Conservation (phyloP, 257 asterid genomes). For the Paraleonurus japonicus region DNA sequence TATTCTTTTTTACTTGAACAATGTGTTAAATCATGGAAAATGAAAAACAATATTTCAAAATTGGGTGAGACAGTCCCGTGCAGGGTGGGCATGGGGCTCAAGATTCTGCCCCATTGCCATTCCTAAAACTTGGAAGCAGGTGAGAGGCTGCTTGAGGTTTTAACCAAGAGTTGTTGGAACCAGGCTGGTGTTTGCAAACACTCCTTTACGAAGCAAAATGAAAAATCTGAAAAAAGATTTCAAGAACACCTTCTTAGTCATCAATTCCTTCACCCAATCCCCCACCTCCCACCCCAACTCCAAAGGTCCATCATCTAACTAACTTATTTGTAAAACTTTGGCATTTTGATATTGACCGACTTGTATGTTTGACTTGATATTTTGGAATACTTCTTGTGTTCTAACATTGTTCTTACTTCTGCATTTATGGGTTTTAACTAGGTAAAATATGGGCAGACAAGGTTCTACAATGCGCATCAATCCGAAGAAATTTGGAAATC, state of each 20-base stretch:
- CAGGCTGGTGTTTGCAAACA: too few species aligned
- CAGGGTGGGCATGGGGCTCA: too few species aligned
- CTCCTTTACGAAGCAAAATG: not conserved
- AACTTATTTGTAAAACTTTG: not conserved
- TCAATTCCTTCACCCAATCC: not conserved
- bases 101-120: too few species aligned
- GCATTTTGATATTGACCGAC: not conserved
- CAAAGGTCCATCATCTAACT: not conserved
- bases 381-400: not conserved
- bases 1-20: not conserved
- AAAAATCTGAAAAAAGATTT: too few species aligned
- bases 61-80: too few species aligned
- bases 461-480: slow-evolving; percentile 60
- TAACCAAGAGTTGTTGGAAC: too few species aligned
- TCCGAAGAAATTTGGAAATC: slow-evolving; percentile 75
- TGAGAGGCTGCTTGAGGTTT: too few species aligned
- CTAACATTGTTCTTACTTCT: not conserved
- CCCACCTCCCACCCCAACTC: too few species aligned
- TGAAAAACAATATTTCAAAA: too few species aligned
- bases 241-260: not conserved
- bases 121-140: too few species aligned
- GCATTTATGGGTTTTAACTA: slow-evolving; percentile 4
- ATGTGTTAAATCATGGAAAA: not conserved
- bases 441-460: slow-evolving; percentile 80
- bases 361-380: not conserved